Base-by-base conservation (phyloP, 192 early-diverging fungal genomes). In the Backusella psychrophila region DNA sequence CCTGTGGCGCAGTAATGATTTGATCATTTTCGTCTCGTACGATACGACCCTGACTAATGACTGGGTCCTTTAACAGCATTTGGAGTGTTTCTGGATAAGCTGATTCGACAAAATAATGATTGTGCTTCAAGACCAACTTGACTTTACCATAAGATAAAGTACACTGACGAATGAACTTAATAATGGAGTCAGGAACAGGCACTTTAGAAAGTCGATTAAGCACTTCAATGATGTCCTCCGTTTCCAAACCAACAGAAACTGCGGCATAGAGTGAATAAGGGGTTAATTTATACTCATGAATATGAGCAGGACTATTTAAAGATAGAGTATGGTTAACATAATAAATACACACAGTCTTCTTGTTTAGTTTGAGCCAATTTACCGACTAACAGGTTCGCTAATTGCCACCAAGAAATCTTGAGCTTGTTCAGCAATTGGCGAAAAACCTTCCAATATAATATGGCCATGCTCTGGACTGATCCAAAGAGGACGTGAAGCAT, bases 391-490 rank as follows among this genome's bases (percentile, higher is more conserved):
- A 59, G 98, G 98, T 78, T 99, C 98, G 67, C 95, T 94, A 71
- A 99, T 95, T 19, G 97, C 92, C 59, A 96, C 95, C 17, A 99
- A 81, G 79, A 98, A 97, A 86, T 99, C 98, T 65, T 95, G 93
- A 0, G 97, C 97, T 76, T 97, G 93, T 73, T 96, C 94, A 9
- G 96, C 92, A 77, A 99, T 96, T 6, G 96, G 95, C 8, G 97
- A 98, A 69, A 99, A 99, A 15, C 95, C 94, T 87, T 99, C 98
- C 1, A 99, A 87, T 53, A 96, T 94, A 74, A 99, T 94, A 56
- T 92, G 87, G 4, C 92, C 90, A 84, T 87, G 93, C 33, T 90
- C 87, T 66, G 90, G 91, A 78, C 88, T 91, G 71, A 98, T 95
- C 93, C 93, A 98, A 23, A 99, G 85, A 23, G 98, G 98, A 29